Conservation (phyloP, 192 early-diverging fungal genomes). For the Umbelopsis sp. region DNA sequence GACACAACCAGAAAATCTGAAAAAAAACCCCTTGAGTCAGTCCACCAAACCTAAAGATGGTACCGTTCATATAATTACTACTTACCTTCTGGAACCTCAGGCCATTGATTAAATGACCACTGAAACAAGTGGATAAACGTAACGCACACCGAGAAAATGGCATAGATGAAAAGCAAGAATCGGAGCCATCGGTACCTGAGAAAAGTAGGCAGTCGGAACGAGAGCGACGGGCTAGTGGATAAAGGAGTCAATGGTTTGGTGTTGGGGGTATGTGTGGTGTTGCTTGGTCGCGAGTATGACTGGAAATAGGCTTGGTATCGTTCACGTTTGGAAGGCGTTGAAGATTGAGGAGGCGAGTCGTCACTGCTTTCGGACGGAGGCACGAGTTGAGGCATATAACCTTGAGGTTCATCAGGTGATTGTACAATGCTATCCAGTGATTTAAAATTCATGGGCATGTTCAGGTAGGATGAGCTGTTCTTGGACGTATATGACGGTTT, state of each 20-base stretch:
- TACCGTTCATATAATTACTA: background rate
- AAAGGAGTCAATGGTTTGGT: background rate
- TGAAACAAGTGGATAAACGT: slow-evolving; percentile 15
- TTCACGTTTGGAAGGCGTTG: slow-evolving; percentile 7
- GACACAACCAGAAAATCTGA: background rate
- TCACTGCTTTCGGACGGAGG: background rate
- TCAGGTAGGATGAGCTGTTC: slow-evolving; percentile 3
- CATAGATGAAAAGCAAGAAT: slow-evolving; percentile 4
- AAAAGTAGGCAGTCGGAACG: background rate
- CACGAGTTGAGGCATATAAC: background rate
- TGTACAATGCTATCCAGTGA: slow-evolving; percentile 9
- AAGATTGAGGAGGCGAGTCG: slow-evolving; percentile 9
- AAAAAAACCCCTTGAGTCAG: background rate
- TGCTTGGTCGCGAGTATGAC: background rate
- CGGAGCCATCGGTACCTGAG: slow-evolving; percentile 14
- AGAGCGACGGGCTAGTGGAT: background rate
- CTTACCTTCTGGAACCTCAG: background rate
- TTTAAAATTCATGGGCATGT: slow-evolving; percentile 2
- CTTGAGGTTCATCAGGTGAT: background rate
- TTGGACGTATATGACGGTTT: slow-evolving; percentile 8
- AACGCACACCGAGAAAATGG: slow-evolving; percentile 18
- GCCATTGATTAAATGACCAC: slow-evolving; percentile 15
- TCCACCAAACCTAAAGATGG: no score
- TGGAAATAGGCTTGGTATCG: background rate
- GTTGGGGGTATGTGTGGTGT: background rate